Evolutionary conservation across 2,329 filamentous ascomycete genomes (phyloP), one percentile per base, ranked within the genome.

Genomic region (Penicillium expansum): DNA sequence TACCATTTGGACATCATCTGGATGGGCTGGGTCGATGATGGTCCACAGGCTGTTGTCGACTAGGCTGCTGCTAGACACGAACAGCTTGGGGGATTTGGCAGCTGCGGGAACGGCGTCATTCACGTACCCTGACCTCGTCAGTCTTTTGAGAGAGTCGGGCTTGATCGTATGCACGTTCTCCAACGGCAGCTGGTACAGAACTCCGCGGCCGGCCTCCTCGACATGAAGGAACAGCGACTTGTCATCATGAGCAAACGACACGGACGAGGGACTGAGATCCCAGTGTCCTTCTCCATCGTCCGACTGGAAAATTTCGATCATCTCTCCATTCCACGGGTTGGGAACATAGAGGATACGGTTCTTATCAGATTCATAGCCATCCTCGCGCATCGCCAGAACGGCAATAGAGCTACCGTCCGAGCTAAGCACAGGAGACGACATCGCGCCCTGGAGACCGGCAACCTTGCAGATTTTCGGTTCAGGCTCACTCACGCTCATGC

Each of bases 311-410:
- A 74, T 59, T 39, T 78, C 75, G 14, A 75, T 67, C 62, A 71
- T 70, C 45, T 72, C 67, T 8, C 72, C 73, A 52, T 69, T 73
- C 70, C 73, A 76, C 2, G 77, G 71, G 50, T 76, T 74, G 1
- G 74, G 74, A 20, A 77, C 72, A 50, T 77, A 71, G 20, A 78
- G 54, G 32, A 79, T 77, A 2, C 74, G 66, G 56, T 79, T 79
- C 61, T 78, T 77, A 62, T 79, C 77, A 14, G 76, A 76, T 60
- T 79, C 77, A 52, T 79, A 79, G 10, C 77, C 77, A 57, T 80
- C 77, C 39, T 74, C 65, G 11, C 67, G 69, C 76, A 79, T 79
- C 9, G 73, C 70, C 32, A 80, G 65, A 24, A 79, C 71, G 14
- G 75, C 77, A 56, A 79, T 70, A 2, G 73, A 72, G 51, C 74